Evolutionary conservation across 208 protist species (phyloP), one percentile per base, ranked within the genome.

Genomic region (Tritrichomonas musculus): DNA sequence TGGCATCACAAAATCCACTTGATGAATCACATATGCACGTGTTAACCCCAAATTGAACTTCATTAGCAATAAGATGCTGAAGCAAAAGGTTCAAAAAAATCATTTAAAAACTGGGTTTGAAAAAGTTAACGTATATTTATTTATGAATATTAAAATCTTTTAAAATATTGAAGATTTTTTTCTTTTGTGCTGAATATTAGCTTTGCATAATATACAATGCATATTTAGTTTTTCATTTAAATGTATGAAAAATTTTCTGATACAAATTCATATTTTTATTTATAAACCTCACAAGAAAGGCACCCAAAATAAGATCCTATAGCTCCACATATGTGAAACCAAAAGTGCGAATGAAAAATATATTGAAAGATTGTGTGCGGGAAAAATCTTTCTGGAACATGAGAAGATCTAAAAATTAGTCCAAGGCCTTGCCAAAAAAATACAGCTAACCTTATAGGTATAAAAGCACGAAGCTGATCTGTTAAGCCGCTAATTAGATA

Each of bases 221-320:
- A n/a, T n/a, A n/a, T n/a, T n/a, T n/a, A n/a, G n/a, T n/a, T n/a
- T n/a, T n/a, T n/a, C n/a, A n/a, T n/a, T n/a, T n/a, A n/a, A n/a
- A n/a, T n/a, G n/a, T n/a, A n/a, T n/a, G n/a, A n/a, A n/a, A n/a
- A n/a, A n/a, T n/a, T n/a, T n/a, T n/a, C n/a, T n/a, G n/a, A n/a
- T n/a, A n/a, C n/a, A n/a, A n/a, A n/a, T n/a, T n/a, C n/a, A n/a
- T n/a, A n/a, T n/a, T n/a, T 60, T 60, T 17, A 60, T 17, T 17
- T 60, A 60, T 60, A 60, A 60, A 60, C 77, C 57, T 88, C 77
- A 39, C 47, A 57, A 8, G 77, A 88, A 2, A 88, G 30, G n/a
- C 77, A 88, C 22, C 77, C 77, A 57, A 88, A 44, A 57, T 53
- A 88, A 27, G 41, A 53, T 57, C 77, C 77, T 39, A 88, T n/a